Evolutionary conservation across 129 eudicot genomes (phyloP).

Genomic region (Erigeron canadensis): DNA sequence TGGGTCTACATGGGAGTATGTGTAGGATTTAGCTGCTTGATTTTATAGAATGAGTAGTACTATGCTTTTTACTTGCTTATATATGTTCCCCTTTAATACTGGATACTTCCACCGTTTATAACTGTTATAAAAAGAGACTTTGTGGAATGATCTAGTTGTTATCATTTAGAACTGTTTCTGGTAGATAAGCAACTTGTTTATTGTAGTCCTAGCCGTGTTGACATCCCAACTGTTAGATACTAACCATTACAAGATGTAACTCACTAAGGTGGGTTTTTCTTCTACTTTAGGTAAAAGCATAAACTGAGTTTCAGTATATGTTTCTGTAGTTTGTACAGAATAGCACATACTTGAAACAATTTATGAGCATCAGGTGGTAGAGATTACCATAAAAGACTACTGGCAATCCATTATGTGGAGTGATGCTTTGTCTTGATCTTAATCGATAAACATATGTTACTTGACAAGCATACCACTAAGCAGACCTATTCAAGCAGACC

Average conservation of each 20-base stretch:
- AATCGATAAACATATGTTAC: conserved; percentile 7
- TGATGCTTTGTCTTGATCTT: background rate
- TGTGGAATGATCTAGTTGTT: conserved; percentile 2
- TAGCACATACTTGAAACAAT: background rate
- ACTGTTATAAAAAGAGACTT: too few relatives aligned
- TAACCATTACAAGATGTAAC: conserved; percentile 2
- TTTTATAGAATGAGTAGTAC: background rate
- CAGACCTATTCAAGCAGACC: background rate
- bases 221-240: background rate
- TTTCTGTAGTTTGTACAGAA: background rate
- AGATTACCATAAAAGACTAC: background rate
- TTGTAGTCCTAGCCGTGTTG: background rate
- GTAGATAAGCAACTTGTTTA: background rate
- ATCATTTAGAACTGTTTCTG: background rate
- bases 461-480: background rate
- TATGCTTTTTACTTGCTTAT: background rate
- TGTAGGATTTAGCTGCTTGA: background rate
- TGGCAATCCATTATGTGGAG: background rate
- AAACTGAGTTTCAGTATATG: background rate
- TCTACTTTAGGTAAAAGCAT: too few relatives aligned
- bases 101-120: conserved; percentile 15
- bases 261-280: background rate
- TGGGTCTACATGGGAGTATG: background rate
- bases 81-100: background rate
- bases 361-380: background rate